phyloP scores from a whole-genome alignment of 345 rosid genomes.

The Pugionium cornutum region DNA sequence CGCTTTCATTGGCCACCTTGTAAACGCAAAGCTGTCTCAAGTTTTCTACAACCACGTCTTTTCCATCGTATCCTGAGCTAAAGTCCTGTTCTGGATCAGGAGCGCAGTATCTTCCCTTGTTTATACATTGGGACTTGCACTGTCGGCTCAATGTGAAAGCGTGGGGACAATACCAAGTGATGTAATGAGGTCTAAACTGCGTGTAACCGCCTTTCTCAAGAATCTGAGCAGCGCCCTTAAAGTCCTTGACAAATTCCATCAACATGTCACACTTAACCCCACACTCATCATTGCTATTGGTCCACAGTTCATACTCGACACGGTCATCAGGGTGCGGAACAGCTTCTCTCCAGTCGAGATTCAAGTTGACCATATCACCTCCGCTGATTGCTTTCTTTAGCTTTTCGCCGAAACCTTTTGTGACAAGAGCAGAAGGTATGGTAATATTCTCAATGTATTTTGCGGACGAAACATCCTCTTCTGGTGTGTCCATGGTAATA shows the following conservation, averaged over 20 bases:
- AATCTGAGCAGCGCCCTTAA: slow-evolving; percentile 85
- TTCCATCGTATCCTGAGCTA: slow-evolving; percentile 82
- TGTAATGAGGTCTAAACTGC: slow-evolving; percentile 87
- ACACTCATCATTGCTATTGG: slow-evolving; percentile 90
- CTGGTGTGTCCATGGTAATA: slow-evolving; percentile 94
- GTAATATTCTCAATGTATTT: slow-evolving; percentile 87
- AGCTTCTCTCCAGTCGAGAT: slow-evolving; percentile 98
- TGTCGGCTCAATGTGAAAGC: slow-evolving; percentile 83
- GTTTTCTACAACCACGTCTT: slow-evolving; percentile 83
- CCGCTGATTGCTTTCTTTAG: slow-evolving; percentile 67
- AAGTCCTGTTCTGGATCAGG: slow-evolving; percentile 97
- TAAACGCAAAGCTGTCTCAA: slow-evolving; percentile 81
- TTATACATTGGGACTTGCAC: slow-evolving; percentile 93
- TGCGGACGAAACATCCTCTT: slow-evolving; percentile 63
- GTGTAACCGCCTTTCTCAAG: slow-evolving; percentile 89
- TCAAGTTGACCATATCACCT: slow-evolving; percentile 88
- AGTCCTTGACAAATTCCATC: slow-evolving; percentile 79
- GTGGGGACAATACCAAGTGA: slow-evolving; percentile 90
- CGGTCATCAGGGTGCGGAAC: slow-evolving; percentile 97
- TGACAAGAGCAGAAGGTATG: slow-evolving; percentile 92
- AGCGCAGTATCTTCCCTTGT: slow-evolving; percentile 89
- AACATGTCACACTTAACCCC: slow-evolving; percentile 85
- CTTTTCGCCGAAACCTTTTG: slow-evolving; percentile 67
- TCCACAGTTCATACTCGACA: slow-evolving; percentile 88
- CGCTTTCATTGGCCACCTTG: slow-evolving; percentile 73